Conservation (phyloP, 441 rosid species). For the Breynia disticha region DNA sequence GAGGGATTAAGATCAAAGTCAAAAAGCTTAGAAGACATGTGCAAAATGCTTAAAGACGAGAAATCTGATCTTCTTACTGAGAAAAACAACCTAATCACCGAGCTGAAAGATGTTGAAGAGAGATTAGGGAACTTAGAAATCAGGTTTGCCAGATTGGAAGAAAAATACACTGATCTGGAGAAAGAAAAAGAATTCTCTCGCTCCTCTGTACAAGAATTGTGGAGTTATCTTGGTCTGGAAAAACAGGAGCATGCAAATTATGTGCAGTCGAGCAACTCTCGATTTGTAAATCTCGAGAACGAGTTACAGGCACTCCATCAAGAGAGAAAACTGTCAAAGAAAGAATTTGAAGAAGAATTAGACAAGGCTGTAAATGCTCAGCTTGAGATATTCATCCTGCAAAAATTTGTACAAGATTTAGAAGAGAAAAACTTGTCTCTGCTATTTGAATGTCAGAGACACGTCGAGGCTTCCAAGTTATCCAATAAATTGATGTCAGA, state of each 20-base stretch:
- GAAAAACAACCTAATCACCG: conserved; percentile 42
- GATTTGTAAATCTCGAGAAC: conserved; percentile 61
- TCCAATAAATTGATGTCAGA: conserved; percentile 52
- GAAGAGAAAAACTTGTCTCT: conserved; percentile 60
- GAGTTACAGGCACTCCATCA: conserved; percentile 59
- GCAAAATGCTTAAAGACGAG: conserved; percentile 48
- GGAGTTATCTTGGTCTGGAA: conserved; percentile 49
- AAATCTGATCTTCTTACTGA: conserved; percentile 46
- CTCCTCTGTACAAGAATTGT: conserved; percentile 47
- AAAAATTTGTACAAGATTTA: conserved; percentile 65
- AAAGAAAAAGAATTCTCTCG: conserved; percentile 52
- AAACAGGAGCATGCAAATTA: conserved; percentile 49
- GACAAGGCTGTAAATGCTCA: conserved; percentile 50
- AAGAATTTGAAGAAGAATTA: conserved; percentile 62
- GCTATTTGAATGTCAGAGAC: conserved; percentile 46
- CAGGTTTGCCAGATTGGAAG: conserved; percentile 51
- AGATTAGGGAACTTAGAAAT: conserved; percentile 57
- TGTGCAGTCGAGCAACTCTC: conserved; percentile 48
- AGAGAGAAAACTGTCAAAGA: conserved; percentile 59
- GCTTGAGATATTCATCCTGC: conserved; percentile 64
- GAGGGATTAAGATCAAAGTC: conserved; percentile 48
- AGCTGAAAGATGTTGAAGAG: conserved; percentile 46
- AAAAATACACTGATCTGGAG: conserved; percentile 40
- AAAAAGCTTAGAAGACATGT: conserved; percentile 61
- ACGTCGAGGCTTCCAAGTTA: conserved; percentile 46